phyloP scores from a whole-genome alignment of 352 stramenopile genomes.

The Pythium rhizo-oryzae region DNA sequence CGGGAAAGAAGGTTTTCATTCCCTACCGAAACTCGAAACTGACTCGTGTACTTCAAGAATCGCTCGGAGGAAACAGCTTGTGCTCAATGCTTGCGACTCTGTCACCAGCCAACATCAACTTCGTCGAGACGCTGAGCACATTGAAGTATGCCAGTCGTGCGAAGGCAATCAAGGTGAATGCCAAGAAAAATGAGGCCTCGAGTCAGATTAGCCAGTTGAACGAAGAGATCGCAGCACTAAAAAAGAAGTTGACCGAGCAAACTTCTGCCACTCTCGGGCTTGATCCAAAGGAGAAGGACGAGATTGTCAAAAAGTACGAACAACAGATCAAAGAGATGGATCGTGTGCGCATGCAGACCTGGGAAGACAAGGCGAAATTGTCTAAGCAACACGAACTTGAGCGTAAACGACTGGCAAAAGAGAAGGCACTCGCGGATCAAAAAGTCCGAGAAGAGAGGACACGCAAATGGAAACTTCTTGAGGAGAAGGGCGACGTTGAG shows the following conservation, averaged over 20 bases:
- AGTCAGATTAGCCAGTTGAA: slow-evolving; percentile 91
- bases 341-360: slow-evolving; percentile 80
- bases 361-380: slow-evolving; percentile 86
- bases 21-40: slow-evolving; percentile 95
- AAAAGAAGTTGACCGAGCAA: slow-evolving; percentile 87
- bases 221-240: slow-evolving; percentile 87
- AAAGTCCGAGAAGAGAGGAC: slow-evolving; percentile 81
- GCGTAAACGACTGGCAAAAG: slow-evolving; percentile 75
- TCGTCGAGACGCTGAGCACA: slow-evolving; percentile 95
- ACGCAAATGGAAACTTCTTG: slow-evolving; percentile 82
- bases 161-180: slow-evolving; percentile 95
- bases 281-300: slow-evolving; percentile 84
- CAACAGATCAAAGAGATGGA: slow-evolving; percentile 93
- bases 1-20: slow-evolving; percentile 90
- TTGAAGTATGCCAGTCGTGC: slow-evolving; percentile 95
- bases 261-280: slow-evolving; percentile 62
- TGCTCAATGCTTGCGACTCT: slow-evolving; percentile 96
- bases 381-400: slow-evolving; percentile 89
- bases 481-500: slow-evolving; percentile 85
- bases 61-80: slow-evolving; percentile 92
- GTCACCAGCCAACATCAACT: slow-evolving; percentile 95
- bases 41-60: slow-evolving; percentile 93
- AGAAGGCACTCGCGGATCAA: slow-evolving; percentile 78
- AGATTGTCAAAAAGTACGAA: slow-evolving; percentile 87
- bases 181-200: slow-evolving; percentile 93